Evolutionary conservation across 495 filamentous ascomycete species (phyloP).

Genomic region (Penicillium canariense): DNA sequence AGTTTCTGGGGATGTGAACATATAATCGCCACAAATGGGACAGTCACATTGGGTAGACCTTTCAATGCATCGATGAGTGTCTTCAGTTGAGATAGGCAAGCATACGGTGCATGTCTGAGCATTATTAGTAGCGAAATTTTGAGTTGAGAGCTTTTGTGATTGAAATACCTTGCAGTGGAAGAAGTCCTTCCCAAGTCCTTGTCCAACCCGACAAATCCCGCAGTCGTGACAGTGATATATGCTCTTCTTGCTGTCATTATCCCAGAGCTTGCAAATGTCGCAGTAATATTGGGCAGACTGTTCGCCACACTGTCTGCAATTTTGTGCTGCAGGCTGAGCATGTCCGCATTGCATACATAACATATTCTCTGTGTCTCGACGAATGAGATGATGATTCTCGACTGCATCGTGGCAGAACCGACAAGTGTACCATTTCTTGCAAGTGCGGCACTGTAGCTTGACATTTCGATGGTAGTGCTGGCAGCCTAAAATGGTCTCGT

Average conservation of each 20-base stretch:
- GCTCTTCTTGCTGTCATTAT: constrained; percentile 83
- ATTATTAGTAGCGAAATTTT: constrained; percentile 11
- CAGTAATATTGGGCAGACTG: constrained; percentile 92
- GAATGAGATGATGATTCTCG: constrained; percentile 78
- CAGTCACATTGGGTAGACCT: constrained; percentile 93
- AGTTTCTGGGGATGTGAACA: constrained; percentile 87
- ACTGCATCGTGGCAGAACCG: constrained; percentile 89
- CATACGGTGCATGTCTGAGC: constrained; percentile 83
- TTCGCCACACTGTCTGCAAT: constrained; percentile 72
- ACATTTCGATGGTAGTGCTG: constrained; percentile 93
- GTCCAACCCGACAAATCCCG: constrained; percentile 88
- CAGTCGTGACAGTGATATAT: constrained; percentile 98
- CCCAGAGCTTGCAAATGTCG: constrained; percentile 93
- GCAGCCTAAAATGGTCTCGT: constrained; percentile 65
- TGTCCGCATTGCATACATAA: constrained; percentile 94
- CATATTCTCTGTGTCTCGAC: constrained; percentile 89
- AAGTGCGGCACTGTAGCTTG: constrained; percentile 88
- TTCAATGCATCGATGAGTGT: constrained; percentile 91
- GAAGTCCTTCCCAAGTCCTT: constrained; percentile 93
- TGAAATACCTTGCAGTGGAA: constrained; percentile 89
- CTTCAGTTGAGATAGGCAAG: constrained; percentile 76
- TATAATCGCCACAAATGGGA: constrained; percentile 96
- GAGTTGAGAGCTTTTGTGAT: background rate
- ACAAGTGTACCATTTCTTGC: constrained; percentile 91
- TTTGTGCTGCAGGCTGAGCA: constrained; percentile 77